Evolutionary conservation across 78 protist genomes (phyloP), one percentile per base, ranked within the genome.

Genomic region (Pigoraptor vietnamica): DNA sequence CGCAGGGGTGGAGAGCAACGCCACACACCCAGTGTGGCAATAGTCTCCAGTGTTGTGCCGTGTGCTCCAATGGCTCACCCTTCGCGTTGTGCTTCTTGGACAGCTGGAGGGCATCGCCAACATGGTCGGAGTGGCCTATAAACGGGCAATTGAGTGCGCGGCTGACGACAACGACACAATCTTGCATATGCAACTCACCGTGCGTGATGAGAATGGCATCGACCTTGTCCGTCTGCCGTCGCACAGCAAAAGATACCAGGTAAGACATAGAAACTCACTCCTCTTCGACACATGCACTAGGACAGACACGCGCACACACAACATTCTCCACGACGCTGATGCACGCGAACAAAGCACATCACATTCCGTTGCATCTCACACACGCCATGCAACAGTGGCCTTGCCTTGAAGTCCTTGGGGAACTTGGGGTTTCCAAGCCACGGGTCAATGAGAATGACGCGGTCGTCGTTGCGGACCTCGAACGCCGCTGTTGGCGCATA

Each of bases 371-470:
- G n/a, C n/a, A n/a, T n/a, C n/a, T n/a, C 35, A 34, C 35, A 32
- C 39, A 83, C n/a, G 10, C n/a, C 23, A 10, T 19, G 23, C 21
- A 10, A 83, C 36, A 83, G 10, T n/a, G 14, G 14, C 29, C 40
- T 19, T 29, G 9, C 90, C 55, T 40, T 88, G 81, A 19, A 14
- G 34, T 40, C 90, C 14, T 9, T 67, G 21, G 90, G 90, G 29
- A 40, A 36, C 29, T 0, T 38, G 90, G 90, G 90, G 36, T 88
- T 88, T 33, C 25, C 24, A 29, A 88, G 79, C 90, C 90, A 88
- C 21, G 90, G 90, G 23, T 88, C 90, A n/a, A 88, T 39, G 37
- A 88, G 90, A 39, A 88, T 48, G 67, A 48, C 67, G 67, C 67
- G 67, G 14, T 48, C 67, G 29, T 48, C 67, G 67, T 48, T 48